These are phyloP conservation scores for Fusarium odoratissimum DNA, from an alignment of 2,329 filamentous ascomycete species.

Conservation along the genomic window DNA sequence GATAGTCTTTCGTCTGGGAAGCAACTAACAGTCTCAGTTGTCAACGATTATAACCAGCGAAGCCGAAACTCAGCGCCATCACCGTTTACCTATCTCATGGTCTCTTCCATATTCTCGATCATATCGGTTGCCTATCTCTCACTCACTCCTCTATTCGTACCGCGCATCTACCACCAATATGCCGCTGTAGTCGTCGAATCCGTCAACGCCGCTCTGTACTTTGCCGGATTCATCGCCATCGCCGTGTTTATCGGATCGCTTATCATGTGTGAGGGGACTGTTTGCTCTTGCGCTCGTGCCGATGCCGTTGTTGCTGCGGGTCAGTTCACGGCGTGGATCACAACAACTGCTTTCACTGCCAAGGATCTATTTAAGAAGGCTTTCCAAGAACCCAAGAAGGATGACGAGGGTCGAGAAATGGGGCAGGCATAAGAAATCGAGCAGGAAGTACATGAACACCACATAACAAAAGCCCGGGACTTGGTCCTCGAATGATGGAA, in stretches of 20 bases:
- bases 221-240: conserved; percentile 69
- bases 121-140: conserved; percentile 67
- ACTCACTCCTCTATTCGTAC: conserved; percentile 58
- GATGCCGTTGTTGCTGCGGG: conserved; percentile 66
- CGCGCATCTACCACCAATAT: conserved; percentile 61
- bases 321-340: conserved; percentile 65
- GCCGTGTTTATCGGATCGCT: conserved; percentile 67
- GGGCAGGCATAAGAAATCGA: conserved; percentile 47
- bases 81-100: conserved; percentile 69
- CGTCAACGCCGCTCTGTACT: conserved; percentile 67
- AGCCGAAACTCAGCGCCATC: conserved; percentile 66
- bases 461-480: neutral
- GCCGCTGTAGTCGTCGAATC: conserved; percentile 62
- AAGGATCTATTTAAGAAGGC: conserved; percentile 61
- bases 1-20: neutral
- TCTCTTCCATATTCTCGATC: conserved; percentile 64
- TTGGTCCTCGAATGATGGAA: neutral
- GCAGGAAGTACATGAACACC: neutral
- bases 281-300: conserved; percentile 67
- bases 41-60: conserved; percentile 67
- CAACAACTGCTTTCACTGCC: conserved; percentile 58
- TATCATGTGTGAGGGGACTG: conserved; percentile 66
- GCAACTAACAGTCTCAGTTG: conserved; percentile 55
- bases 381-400: conserved; percentile 46
- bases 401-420: conserved; percentile 49